phyloP scores from a whole-genome alignment of 352 stramenopile species.

The Phytophthora hibernalis region DNA sequence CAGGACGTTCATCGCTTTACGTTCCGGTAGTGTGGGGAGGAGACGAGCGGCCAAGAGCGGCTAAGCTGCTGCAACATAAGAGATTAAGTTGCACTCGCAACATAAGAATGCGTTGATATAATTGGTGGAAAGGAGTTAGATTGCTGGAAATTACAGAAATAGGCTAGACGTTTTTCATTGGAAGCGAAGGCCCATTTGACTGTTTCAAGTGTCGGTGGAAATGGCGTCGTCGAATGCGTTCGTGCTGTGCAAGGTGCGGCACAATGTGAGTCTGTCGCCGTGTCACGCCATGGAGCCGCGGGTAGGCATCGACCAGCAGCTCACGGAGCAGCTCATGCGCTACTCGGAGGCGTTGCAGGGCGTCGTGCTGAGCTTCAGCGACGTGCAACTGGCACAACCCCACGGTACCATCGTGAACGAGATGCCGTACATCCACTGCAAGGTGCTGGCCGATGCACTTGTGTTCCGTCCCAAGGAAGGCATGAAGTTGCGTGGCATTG shows the following conservation, averaged over 20 bases:
- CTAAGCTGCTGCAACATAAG: not conserved
- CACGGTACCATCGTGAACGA: slow-evolving; percentile 84
- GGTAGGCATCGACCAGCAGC: slow-evolving; percentile 77
- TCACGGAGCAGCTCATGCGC: slow-evolving; percentile 79
- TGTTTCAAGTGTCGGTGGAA: slow-evolving; percentile 5
- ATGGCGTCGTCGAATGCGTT: slow-evolving; percentile 48
- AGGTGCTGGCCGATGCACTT: slow-evolving; percentile 71
- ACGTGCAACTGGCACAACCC: slow-evolving; percentile 63
- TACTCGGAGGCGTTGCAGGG: slow-evolving; percentile 80
- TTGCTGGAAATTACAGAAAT: slow-evolving; percentile 16
- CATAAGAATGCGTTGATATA: not conserved
- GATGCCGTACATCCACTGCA: slow-evolving; percentile 86
- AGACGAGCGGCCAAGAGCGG: slow-evolving; percentile 19
- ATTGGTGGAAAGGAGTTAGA: slow-evolving; percentile 13
- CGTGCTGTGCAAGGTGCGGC: slow-evolving; percentile 70
- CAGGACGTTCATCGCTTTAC: slow-evolving; percentile 46
- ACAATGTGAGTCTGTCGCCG: slow-evolving; percentile 76
- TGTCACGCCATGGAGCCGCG: slow-evolving; percentile 73
- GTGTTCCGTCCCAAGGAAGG: slow-evolving; percentile 75
- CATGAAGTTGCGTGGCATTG: slow-evolving; percentile 65
- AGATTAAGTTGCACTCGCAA: no score
- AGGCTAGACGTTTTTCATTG: slow-evolving; percentile 29
- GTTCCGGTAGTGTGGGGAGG: slow-evolving; percentile 40
- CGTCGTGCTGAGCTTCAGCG: slow-evolving; percentile 78
- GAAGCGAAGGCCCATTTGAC: slow-evolving; percentile 35